These are phyloP conservation scores for Zalaria obscura DNA, from an alignment of 2,329 filamentous ascomycete species.

Conservation along the genomic window DNA sequence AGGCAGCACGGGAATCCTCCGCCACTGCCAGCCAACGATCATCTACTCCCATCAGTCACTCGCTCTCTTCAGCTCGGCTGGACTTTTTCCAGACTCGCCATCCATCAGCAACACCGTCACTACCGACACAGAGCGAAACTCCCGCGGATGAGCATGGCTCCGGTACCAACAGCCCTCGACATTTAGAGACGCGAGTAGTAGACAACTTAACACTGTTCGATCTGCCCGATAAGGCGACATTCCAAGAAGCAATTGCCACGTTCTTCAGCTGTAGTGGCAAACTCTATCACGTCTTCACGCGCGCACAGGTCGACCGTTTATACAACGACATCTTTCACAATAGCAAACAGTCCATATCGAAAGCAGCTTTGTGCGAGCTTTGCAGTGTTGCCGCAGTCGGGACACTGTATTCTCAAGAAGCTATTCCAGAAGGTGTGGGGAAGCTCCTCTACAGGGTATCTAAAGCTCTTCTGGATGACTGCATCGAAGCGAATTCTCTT, in stretches of 20 bases:
- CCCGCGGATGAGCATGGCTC: not conserved
- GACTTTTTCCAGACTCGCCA: too few species aligned
- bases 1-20: too few species aligned
- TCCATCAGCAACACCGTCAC: not conserved
- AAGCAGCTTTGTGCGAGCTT: constrained; percentile 1
- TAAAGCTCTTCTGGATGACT: constrained; percentile 2
- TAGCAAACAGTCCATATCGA: not conserved
- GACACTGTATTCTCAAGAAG: constrained; percentile 1
- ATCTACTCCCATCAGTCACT: too few species aligned
- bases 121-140: not conserved
- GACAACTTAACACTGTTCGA: not conserved
- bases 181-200: not conserved
- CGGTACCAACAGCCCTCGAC: not conserved
- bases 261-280: not conserved
- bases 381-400: constrained; percentile 1
- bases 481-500: not conserved
- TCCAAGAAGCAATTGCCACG: not conserved
- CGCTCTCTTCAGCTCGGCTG: too few species aligned
- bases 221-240: not conserved
- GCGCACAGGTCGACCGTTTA: not conserved
- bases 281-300: constrained; percentile 1
- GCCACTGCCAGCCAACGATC: too few species aligned
- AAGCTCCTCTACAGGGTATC: not conserved
- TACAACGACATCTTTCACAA: not conserved
- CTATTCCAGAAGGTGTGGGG: not conserved